Percentiles rank a stretch among this genome's conserved stretches.
Conservation (phyloP, 2,329 filamentous ascomycete species). For the Cercospora canescens region DNA sequence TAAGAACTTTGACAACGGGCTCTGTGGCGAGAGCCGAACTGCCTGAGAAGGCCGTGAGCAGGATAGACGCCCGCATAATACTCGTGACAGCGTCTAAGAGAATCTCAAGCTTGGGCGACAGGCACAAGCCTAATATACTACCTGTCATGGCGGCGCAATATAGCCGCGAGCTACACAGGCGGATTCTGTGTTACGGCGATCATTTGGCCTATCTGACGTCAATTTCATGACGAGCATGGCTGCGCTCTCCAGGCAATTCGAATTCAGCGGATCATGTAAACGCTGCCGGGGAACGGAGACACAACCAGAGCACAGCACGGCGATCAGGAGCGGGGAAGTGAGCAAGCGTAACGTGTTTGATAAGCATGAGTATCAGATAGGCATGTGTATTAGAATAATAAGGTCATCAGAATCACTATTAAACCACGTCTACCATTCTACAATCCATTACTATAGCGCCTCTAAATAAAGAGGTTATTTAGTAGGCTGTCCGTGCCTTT, state of each 20-base stretch:
- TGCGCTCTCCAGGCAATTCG: neutral
- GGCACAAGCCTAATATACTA: neutral
- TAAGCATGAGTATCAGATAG: too few relatives aligned
- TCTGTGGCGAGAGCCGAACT: neutral
- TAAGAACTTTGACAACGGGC: constrained; percentile 26
- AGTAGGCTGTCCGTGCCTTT: too few relatives aligned
- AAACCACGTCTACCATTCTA: neutral
- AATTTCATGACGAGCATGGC: neutral
- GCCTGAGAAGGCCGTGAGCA: neutral
- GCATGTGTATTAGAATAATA: too few relatives aligned
- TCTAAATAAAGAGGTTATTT: too few relatives aligned
- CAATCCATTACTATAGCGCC: too few relatives aligned
- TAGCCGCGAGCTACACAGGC: neutral
- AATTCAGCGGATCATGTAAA: neutral
- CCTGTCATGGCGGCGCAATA: neutral
- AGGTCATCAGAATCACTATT: neutral
- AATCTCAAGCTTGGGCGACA: neutral
- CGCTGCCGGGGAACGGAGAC: neutral
- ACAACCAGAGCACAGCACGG: neutral
- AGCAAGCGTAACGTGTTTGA: too few relatives aligned
- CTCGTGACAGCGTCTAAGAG: neutral
- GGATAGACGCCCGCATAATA: neutral
- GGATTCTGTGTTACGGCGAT: constrained; percentile 2
- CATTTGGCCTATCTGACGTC: constrained; percentile 9
- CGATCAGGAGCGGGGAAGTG: neutral